Conservation (phyloP, 1,139 yeast genomes). For the Zygotorulaspora mrakii region DNA sequence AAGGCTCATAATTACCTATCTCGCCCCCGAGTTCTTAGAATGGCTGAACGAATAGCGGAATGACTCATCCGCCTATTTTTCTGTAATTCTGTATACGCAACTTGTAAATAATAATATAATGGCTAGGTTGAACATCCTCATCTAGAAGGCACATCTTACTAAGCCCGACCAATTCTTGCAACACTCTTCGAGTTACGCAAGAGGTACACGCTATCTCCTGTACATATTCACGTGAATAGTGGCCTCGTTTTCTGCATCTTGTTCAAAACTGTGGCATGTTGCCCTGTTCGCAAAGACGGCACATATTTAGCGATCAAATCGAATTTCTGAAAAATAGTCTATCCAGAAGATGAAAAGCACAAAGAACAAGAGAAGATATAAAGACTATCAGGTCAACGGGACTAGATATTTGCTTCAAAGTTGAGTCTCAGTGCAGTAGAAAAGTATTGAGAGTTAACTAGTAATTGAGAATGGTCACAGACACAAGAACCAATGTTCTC, state of each 20-base stretch:
- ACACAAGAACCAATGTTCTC: constrained; percentile 32
- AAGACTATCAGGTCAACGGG: background rate
- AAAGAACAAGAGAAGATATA: background rate
- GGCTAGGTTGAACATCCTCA: too few relatives aligned
- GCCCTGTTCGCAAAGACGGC: background rate
- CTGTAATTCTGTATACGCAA: too few relatives aligned
- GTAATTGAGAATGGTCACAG: constrained; percentile 14
- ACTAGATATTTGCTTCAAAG: too few relatives aligned
- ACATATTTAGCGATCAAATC: background rate
- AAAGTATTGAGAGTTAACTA: background rate
- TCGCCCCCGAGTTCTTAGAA: constrained; percentile 92
- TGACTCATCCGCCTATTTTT: background rate
- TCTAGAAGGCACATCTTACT: too few relatives aligned
- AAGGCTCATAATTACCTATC: constrained; percentile 80
- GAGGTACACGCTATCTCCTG: too few relatives aligned
- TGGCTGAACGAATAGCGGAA: constrained; percentile 47
- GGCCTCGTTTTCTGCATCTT: background rate
- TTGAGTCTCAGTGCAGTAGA: too few relatives aligned
- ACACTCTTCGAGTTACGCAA: too few relatives aligned
- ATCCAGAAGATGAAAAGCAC: background rate
- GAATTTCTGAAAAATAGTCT: background rate
- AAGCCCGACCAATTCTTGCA: too few relatives aligned
- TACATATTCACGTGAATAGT: constrained; percentile 1
- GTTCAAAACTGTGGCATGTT: constrained; percentile 2
- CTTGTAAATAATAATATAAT: too few relatives aligned